These are phyloP conservation scores for Fusarium beomiforme DNA, from an alignment of 2,329 filamentous ascomycete species.

Conservation along the genomic window DNA sequence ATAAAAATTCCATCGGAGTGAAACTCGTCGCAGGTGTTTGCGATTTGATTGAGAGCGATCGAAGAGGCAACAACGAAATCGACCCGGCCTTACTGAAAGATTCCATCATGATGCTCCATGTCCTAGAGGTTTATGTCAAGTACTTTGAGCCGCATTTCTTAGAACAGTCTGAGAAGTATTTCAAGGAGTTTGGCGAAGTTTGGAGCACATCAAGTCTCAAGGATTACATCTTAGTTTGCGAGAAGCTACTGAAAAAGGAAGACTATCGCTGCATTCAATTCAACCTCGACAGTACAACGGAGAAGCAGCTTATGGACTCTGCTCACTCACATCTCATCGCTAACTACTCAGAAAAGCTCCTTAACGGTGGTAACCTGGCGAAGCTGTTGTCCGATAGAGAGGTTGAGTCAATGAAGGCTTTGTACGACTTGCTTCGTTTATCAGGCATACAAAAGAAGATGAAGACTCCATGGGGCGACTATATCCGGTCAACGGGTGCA, in stretches of 20 bases:
- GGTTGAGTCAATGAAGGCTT: slow-evolving; percentile 73
- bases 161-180: slow-evolving; percentile 72
- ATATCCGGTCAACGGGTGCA: slow-evolving; percentile 80
- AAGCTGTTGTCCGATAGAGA: slow-evolving; percentile 78
- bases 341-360: slow-evolving; percentile 71
- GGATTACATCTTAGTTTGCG: slow-evolving; percentile 77
- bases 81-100: slow-evolving; percentile 75
- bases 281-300: slow-evolving; percentile 84
- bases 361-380: slow-evolving; percentile 73
- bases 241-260: slow-evolving; percentile 76
- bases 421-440: slow-evolving; percentile 82
- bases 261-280: slow-evolving; percentile 80
- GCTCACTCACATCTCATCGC: slow-evolving; percentile 79
- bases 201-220: slow-evolving; percentile 73
- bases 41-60: slow-evolving; percentile 78
- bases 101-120: slow-evolving; percentile 83
- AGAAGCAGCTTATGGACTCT: slow-evolving; percentile 76
- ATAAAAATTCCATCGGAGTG: slow-evolving; percentile 38
- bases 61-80: slow-evolving; percentile 65
- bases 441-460: slow-evolving; percentile 76
- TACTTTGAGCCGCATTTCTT: slow-evolving; percentile 84
- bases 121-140: slow-evolving; percentile 82
- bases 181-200: slow-evolving; percentile 74
- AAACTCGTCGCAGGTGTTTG: slow-evolving; percentile 68
- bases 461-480: slow-evolving; percentile 77